A percentile compares a stretch with the other conserved stretches of the same genome.
Conservation (phyloP, 805 yeast genomes). For the Candida saitoana region DNA sequence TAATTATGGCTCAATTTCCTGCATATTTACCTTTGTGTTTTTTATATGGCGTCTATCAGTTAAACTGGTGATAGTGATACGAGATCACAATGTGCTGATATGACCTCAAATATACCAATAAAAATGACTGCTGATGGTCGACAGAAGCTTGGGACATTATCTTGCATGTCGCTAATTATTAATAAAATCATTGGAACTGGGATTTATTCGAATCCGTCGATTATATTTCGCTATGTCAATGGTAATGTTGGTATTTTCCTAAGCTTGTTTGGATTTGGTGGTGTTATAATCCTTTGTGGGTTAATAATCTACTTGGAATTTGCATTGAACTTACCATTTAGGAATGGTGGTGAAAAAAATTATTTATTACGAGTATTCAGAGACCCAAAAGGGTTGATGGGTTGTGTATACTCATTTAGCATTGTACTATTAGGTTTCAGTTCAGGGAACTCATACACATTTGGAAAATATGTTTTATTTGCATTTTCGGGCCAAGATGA, state of each 20-base stretch:
- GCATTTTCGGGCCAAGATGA: constrained; percentile 25
- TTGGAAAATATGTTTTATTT: constrained; percentile 54
- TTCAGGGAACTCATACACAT: constrained; percentile 61
- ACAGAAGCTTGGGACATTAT: constrained; percentile 16
- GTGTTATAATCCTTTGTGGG: constrained; percentile 35
- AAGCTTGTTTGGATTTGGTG: constrained; percentile 32
- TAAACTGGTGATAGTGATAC: no score
- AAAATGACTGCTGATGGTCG: constrained; percentile 4
- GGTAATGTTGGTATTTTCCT: constrained; percentile 37
- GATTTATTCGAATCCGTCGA: constrained; percentile 38
- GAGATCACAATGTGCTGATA: not conserved
- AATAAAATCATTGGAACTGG: constrained; percentile 45
- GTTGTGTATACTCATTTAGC: constrained; percentile 44
- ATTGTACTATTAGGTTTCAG: constrained; percentile 58
- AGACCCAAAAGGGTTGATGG: constrained; percentile 30
- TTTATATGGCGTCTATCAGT: no score
- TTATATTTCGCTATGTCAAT: constrained; percentile 34
- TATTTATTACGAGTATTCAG: constrained; percentile 33
- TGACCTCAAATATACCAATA: not conserved
- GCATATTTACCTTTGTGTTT: no score
- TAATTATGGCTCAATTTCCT: no score
- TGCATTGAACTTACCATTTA: constrained; percentile 37
- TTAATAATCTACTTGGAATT: constrained; percentile 38
- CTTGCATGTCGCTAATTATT: constrained; percentile 38
- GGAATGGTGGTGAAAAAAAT: constrained; percentile 42